Percentiles rank a stretch among this genome's conserved stretches.
Conservation (phyloP, 75 land plant species). For the Cryptomeria japonica region DNA sequence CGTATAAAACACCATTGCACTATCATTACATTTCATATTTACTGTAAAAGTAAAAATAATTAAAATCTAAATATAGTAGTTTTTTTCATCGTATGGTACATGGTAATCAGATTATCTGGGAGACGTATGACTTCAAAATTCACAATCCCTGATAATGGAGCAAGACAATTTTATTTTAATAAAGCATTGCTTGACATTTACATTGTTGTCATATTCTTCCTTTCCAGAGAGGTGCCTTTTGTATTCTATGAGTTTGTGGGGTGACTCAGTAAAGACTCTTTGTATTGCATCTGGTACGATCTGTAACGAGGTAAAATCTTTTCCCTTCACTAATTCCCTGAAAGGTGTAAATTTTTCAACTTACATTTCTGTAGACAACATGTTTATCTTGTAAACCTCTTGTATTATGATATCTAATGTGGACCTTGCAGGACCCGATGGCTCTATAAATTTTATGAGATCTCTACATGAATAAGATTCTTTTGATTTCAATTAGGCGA, state of each 20-base stretch:
- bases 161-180: conserved; percentile 1
- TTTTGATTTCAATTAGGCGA: neutral
- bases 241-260: conserved; percentile 91
- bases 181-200: conserved; percentile 1
- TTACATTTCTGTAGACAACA: neutral
- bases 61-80: neutral
- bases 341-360: neutral
- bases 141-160: neutral
- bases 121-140: neutral
- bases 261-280: conserved; percentile 47
- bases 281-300: conserved; percentile 94
- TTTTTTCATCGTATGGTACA: neutral
- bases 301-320: conserved; percentile 73
- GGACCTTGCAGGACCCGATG: neutral
- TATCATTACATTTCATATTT: neutral
- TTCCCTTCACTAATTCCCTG: neutral
- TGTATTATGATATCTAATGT: neutral
- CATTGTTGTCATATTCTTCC: neutral
- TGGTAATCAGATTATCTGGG: neutral
- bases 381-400: neutral
- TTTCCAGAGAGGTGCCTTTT: conserved; percentile 87
- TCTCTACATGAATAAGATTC: neutral
- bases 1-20: neutral
- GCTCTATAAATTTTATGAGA: neutral
- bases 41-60: neutral